Evolutionary conservation across 345 rosid genomes (phyloP), one percentile per base, ranked within the genome.

Genomic region (Dovyalis caffra): DNA sequence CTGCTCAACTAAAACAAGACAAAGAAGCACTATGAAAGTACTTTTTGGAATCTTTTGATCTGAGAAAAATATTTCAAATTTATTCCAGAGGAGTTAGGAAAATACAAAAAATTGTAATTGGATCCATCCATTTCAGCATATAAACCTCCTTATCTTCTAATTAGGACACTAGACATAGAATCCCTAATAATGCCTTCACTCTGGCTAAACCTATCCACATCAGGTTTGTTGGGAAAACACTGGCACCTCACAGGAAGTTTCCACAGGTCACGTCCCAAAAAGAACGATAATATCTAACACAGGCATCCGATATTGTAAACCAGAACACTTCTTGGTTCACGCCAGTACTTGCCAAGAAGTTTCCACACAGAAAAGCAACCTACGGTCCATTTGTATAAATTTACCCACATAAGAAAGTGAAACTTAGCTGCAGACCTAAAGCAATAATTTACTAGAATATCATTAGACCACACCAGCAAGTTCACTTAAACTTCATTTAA

Each of bases 161-260:
- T 32, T 64, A 72, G 28, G 67, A 32, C 66, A 72, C 4, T 12
- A 56, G 6, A 20, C 23, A 67, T 21, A 14, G 33, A 49, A 47
- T 34, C 29, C 64, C 37, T 58, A 15, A n/a, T n/a, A 32, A 40
- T 60, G 53, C 40, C 63, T 38, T 37, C 21, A 26, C 57, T 66
- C 34, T 12, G 66, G 43, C 38, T 37, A 25, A 47, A 53, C 51
- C 45, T 53, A 69, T n/a, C 63, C 69, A 69, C 56, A 16, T 43
- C 38, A 51, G 34, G 10, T 62, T 32, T 37, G 6, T 35, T 18
- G 6, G 51, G 10, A 56, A 67, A 51, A 14, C 57, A 12, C 38
- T 64, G 64, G 47, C 56, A 70, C 23, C 49, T 45, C 45, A 49
- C 8, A 11, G 51, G 81, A 74, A 63, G 76, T 57, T 72, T 76